phyloP scores from a whole-genome alignment of 176 grass and related monocot genomes.

The Poa pratensis region DNA sequence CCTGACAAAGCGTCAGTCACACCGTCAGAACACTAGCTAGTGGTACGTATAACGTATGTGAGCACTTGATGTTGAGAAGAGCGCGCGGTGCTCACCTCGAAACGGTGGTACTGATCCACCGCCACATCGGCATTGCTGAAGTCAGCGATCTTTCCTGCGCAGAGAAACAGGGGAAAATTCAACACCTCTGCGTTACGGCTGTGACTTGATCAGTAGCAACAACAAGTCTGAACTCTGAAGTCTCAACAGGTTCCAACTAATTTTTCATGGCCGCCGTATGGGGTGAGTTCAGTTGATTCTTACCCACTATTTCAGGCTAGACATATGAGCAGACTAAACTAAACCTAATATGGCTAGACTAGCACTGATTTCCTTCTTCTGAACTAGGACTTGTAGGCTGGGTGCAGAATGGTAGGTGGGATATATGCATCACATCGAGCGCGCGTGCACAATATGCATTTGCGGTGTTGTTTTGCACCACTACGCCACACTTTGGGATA shows the following conservation, averaged over 20 bases:
- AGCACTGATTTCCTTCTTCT: not conserved
- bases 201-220: not conserved
- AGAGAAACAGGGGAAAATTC: not conserved
- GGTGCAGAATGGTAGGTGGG: slow-evolving; percentile 22
- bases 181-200: not conserved
- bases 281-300: not conserved
- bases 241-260: not conserved
- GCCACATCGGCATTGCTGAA: slow-evolving; percentile 97
- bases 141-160: slow-evolving; percentile 78
- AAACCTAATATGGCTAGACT: not conserved
- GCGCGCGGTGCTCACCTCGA: slow-evolving; percentile 51
- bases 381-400: not conserved
- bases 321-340: not conserved
- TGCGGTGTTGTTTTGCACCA: slow-evolving; percentile 13
- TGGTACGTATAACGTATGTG: not conserved
- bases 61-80: not conserved
- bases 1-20: slow-evolving; percentile 47
- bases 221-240: not conserved
- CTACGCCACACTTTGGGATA: slow-evolving; percentile 2
- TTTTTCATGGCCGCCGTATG: not conserved
- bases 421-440: not conserved
- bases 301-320: slow-evolving; percentile 1
- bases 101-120: slow-evolving; percentile 90
- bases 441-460: not conserved
- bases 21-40: not conserved